Evolutionary conservation across 176 grass and related monocot genomes (phyloP).

Genomic region (Avena atlantica): DNA sequence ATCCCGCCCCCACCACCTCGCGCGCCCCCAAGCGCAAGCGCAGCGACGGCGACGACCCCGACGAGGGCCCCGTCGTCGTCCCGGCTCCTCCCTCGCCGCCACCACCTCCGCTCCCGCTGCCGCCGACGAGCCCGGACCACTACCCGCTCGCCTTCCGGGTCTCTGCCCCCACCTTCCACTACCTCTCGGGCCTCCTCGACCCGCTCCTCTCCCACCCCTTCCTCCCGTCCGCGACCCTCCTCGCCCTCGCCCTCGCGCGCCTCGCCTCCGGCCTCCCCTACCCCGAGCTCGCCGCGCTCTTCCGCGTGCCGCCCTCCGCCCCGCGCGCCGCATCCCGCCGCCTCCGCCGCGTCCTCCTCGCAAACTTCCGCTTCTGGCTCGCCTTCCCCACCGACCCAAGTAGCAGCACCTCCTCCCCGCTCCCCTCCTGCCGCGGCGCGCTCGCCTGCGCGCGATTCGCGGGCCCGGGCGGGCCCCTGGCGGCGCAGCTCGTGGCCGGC

Average conservation of each 20-base stretch:
- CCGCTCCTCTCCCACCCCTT: conserved; percentile 64
- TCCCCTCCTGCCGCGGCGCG: conserved; percentile 68
- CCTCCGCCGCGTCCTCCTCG: conserved; percentile 76
- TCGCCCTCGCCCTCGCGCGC: conserved; percentile 74
- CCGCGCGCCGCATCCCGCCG: conserved; percentile 63
- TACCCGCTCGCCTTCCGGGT: conserved; percentile 73
- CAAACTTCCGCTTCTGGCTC: conserved; percentile 88
- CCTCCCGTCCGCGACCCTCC: conserved; percentile 51
- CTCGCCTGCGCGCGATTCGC: conserved; percentile 67
- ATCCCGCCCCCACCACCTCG: not conserved
- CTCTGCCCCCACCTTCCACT: conserved; percentile 73
- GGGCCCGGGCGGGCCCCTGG: conserved; percentile 36
- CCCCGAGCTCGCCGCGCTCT: conserved; percentile 47
- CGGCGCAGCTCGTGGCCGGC: conserved; percentile 71
- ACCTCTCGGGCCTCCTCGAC: conserved; percentile 79
- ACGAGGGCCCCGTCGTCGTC: not conserved
- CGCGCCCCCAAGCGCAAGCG: conserved; percentile 53
- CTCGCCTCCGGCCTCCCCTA: conserved; percentile 68
- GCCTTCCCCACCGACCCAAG: conserved; percentile 56
- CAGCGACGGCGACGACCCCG: not conserved
- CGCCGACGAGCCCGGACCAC: conserved; percentile 59
- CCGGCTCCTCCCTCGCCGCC: not conserved
- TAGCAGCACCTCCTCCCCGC: conserved; percentile 30
- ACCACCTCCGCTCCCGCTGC: not conserved
- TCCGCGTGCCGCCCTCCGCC: conserved; percentile 57